Base-by-base conservation (phyloP, 371 early-diverging fungal genomes). In the Batrachochytrium dendrobatidis region DNA sequence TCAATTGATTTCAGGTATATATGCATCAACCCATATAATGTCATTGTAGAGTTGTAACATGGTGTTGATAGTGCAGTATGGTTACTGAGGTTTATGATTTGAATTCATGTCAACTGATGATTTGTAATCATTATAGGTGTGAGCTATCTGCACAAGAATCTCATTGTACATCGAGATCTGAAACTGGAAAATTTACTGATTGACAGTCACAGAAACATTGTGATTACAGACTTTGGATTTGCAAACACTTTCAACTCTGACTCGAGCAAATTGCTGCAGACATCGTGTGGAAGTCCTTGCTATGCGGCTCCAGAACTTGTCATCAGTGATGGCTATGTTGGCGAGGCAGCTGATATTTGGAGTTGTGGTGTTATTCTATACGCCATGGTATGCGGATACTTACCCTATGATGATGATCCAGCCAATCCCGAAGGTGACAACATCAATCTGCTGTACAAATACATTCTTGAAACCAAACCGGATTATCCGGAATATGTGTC, bases 361-460 rank as follows among this genome's bases (percentile, higher is more conserved):
- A 86, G 87, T 34, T 89, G 92, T 57, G 97, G 97, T 32, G 96
- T 95, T 24, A 91, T 95, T 56, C 72, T 67, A 63, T 95, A 91
- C 66, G 95, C 97, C 17, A 95, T 96, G 97, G 76, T 95, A 8
- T 91, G 90, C 46, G 99, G 99, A 3, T 94, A 92, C 64, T 82
- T 99, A 34, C 99, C 99, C 8, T 99, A 91, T 70, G 99, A 99
- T 63, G 99, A 99, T 71, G 98, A 98, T 72, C 95, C 95, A 6
- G 85, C 81, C 10, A 95, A 97, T 70, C 96, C 95, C 28, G 94
- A 94, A 51, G 91, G 94, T 32, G 93, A 94, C 71, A 94, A 95
- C 70, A 91, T 96, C 78, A 93, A 94, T 67, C 79, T 90, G 65
- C 81, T 96, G 22, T 96, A 96, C 83, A 89, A 91, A 69, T 94